Conservation (phyloP, 257 asterid genomes). For the Solanum chaucha region DNA sequence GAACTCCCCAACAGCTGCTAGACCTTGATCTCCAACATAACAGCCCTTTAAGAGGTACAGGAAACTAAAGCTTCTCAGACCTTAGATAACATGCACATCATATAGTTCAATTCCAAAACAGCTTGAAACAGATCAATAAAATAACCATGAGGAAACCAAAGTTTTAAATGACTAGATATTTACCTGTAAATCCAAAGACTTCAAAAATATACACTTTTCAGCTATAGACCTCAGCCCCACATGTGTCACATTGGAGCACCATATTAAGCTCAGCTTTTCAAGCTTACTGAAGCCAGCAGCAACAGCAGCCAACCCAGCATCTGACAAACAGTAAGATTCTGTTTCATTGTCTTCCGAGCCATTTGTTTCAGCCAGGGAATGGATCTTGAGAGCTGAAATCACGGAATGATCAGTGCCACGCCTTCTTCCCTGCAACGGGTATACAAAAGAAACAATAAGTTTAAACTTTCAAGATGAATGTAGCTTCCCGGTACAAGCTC, state of each 20-base stretch:
- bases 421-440: constrained; percentile 41
- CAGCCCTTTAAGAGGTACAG: constrained; percentile 50
- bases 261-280: constrained; percentile 69
- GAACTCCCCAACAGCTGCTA: constrained; percentile 70
- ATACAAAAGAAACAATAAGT: neutral
- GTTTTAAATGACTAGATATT: neutral
- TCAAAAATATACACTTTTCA: constrained; percentile 45
- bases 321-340: constrained; percentile 53
- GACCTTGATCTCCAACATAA: constrained; percentile 78
- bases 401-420: constrained; percentile 25
- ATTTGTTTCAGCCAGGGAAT: constrained; percentile 21
- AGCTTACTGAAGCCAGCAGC: constrained; percentile 57
- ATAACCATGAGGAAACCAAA: neutral
- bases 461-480: neutral
- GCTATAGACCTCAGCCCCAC: constrained; percentile 62
- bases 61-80: neutral
- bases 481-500: neutral
- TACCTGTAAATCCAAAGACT: constrained; percentile 81
- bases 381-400: constrained; percentile 23
- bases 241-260: constrained; percentile 75
- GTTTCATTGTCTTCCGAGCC: constrained; percentile 29
- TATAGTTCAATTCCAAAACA: neutral
- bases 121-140: neutral
- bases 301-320: constrained; percentile 59
- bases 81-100: neutral